These are phyloP conservation scores for Dipteronia dyeriana DNA, from an alignment of 345 rosid species.

Conservation along the genomic window DNA sequence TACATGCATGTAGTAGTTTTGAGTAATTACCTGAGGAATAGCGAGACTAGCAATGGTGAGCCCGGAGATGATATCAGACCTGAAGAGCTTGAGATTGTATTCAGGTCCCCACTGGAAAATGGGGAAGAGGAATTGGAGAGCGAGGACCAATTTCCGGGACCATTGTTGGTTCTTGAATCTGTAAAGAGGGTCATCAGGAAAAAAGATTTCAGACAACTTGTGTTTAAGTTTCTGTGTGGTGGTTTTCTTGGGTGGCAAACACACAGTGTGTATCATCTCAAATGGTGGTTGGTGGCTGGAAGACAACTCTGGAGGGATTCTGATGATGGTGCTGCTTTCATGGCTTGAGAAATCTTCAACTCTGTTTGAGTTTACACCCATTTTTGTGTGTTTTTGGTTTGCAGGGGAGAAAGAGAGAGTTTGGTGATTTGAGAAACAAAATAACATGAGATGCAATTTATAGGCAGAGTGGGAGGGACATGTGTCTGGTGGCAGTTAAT, in stretches of 20 bases:
- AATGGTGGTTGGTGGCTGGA: conserved; percentile 24
- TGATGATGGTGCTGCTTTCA: conserved; percentile 19
- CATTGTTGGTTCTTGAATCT: conserved; percentile 77
- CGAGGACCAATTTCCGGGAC: conserved; percentile 53
- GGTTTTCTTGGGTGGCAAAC: conserved; percentile 66
- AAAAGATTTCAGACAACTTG: conserved; percentile 68
- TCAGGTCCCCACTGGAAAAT: conserved; percentile 78
- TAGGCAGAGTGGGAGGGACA: conserved; percentile 13
- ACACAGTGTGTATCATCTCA: conserved; percentile 70
- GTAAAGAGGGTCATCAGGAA: conserved; percentile 94
- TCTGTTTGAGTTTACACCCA: conserved; percentile 51
- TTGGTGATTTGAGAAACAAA: conserved; percentile 20
- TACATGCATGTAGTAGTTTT: neutral
- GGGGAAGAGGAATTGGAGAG: conserved; percentile 74
- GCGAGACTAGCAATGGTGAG: conserved; percentile 99
- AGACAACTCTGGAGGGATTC: conserved; percentile 24
- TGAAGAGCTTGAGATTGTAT: conserved; percentile 58
- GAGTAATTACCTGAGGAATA: conserved; percentile 83
- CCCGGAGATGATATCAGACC: conserved; percentile 91
- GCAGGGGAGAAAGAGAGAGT: neutral
- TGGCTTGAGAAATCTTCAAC: conserved; percentile 48
- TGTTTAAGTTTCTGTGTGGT: conserved; percentile 64
- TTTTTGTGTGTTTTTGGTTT: conserved; percentile 12
- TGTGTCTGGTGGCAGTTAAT: conserved; percentile 26
- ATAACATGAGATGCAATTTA: conserved; percentile 29